A percentile compares a stretch with the other conserved stretches of the same genome.
Conservation (phyloP, 345 rosid species). For the Noccaea caerulescens region DNA sequence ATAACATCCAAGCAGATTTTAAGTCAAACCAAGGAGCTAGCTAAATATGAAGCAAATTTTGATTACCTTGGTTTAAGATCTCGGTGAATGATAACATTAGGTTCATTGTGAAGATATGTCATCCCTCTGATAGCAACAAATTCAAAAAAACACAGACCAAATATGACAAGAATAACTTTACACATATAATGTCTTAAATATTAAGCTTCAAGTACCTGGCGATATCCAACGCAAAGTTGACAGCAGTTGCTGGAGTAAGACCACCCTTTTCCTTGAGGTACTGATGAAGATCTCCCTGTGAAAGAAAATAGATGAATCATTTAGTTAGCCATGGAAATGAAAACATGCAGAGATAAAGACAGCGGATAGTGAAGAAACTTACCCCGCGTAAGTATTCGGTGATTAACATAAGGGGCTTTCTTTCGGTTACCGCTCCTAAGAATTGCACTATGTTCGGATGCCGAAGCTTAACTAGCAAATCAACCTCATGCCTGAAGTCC, state of each 20-base stretch:
- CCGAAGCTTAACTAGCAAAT: conserved; percentile 95
- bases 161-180: neutral
- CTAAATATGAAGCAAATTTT: conserved; percentile 8
- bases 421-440: conserved; percentile 97
- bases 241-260: conserved; percentile 84
- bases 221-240: conserved; percentile 92
- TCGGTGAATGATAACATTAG: conserved; percentile 92
- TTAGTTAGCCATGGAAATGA: conserved; percentile 14
- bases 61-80: conserved; percentile 93
- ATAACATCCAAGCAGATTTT: neutral
- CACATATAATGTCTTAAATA: neutral
- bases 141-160: conserved; percentile 13
- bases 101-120: conserved; percentile 98
- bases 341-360: conserved; percentile 23
- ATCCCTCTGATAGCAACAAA: conserved; percentile 70
- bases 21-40: neutral
- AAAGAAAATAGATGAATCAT: conserved; percentile 25
- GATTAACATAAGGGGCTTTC: conserved; percentile 98
- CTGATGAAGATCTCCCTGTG: conserved; percentile 97
- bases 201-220: conserved; percentile 61
- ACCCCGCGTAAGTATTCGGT: conserved; percentile 97
- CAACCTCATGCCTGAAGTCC: conserved; percentile 99
- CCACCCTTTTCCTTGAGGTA: conserved; percentile 93
- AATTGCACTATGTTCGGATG: conserved; percentile 99
- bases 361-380: conserved; percentile 38